Percentiles rank a stretch among this genome's conserved stretches.
Evolutionary conservation across 768 basidiomycete species (phyloP).

Genomic region (Hericium rajendrae): DNA sequence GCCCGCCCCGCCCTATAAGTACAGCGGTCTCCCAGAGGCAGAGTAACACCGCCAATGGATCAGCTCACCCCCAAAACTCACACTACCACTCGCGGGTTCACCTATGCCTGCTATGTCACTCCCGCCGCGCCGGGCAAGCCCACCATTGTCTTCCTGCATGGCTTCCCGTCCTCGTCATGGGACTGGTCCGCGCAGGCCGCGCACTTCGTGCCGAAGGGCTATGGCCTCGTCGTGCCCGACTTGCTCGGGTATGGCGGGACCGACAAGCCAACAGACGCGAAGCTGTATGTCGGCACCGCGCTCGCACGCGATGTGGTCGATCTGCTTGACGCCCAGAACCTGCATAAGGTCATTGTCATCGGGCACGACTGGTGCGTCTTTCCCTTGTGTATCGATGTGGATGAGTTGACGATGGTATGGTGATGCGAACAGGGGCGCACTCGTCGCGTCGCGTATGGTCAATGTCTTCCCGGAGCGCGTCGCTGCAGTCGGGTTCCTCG

Average conservation of each 20-base stretch:
- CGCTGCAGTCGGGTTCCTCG: constrained; percentile 28
- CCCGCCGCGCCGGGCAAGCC: constrained; percentile 21
- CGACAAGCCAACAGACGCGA: constrained; percentile 27
- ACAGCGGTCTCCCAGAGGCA: no score
- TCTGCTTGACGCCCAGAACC: constrained; percentile 22
- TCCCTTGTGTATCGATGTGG: background rate
- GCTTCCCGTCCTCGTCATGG: constrained; percentile 31
- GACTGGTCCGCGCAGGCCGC: constrained; percentile 34
- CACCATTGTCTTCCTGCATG: constrained; percentile 34
- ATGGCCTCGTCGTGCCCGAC: constrained; percentile 37
- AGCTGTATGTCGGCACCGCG: constrained; percentile 17
- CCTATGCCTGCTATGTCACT: constrained; percentile 29
- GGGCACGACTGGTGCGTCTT: constrained; percentile 26
- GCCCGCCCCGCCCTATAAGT: no score
- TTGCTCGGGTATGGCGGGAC: constrained; percentile 39
- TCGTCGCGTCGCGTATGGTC: constrained; percentile 25
- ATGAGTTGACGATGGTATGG: no score
- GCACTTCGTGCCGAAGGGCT: constrained; percentile 30
- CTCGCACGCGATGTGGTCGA: constrained; percentile 25
- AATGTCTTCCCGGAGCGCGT: constrained; percentile 32
- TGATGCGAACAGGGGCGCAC: constrained; percentile 23
- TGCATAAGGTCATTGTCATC: constrained; percentile 21
- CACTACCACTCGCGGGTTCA: constrained; percentile 23
- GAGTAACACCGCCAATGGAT: constrained; percentile 9
- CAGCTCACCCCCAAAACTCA: constrained; percentile 20